A percentile compares a stretch with the other conserved stretches of the same genome.
phyloP scores from a whole-genome alignment of 176 grass and related monocot genomes.

The Ensete ventricosum region DNA sequence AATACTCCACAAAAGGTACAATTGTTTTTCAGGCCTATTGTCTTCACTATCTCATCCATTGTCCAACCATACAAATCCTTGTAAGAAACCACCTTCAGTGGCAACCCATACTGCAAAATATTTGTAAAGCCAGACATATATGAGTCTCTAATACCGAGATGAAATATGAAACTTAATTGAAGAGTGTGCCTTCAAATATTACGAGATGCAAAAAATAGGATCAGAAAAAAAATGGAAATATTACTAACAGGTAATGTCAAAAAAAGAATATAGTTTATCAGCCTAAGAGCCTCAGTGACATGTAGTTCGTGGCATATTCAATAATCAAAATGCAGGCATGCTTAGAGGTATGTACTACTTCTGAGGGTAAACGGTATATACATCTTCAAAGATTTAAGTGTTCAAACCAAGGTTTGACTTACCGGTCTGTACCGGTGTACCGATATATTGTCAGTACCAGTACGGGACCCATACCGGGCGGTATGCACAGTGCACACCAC shows the following conservation, averaged over 20 bases:
- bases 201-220: not conserved
- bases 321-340: not conserved
- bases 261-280: not conserved
- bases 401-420: too few species aligned
- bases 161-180: not conserved
- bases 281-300: not conserved
- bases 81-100: constrained; percentile 91
- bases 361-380: too few species aligned
- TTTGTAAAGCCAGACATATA: not conserved
- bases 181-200: not conserved
- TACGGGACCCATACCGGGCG: too few species aligned
- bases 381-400: too few species aligned
- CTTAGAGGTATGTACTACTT: not conserved
- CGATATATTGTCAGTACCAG: too few species aligned
- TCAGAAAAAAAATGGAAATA: not conserved
- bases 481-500: too few species aligned
- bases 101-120: constrained; percentile 60
- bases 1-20: constrained; percentile 98
- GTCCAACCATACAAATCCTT: constrained; percentile 96
- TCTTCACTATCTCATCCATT: constrained; percentile 97
- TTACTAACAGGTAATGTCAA: not conserved
- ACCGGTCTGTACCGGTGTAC: too few species aligned
- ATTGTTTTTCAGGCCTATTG: constrained; percentile 89
- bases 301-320: not conserved
- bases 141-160: not conserved